Base-by-base conservation (phyloP, 441 rosid species). In the Raphanus hybrid region DNA sequence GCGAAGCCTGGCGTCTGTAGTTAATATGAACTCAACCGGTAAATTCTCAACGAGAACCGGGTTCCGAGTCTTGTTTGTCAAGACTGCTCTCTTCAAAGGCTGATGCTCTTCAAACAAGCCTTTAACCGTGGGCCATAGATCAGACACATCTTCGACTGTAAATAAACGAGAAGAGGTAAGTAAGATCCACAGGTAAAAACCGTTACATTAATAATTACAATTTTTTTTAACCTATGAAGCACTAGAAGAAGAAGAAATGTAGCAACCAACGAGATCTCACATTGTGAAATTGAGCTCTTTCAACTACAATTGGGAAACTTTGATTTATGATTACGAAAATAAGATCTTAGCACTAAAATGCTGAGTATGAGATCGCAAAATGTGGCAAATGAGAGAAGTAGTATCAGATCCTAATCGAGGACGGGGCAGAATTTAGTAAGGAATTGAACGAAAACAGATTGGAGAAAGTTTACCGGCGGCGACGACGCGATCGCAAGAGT, bases 121-220 rank as follows among this genome's bases (percentile, higher is more conserved):
- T 85, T 91, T 88, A 67, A 94, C 81, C 29, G 85, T 86, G 45
- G 97, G 98, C 98, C 99, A 96, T 81, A 96, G 85, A 85, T 94
- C 95, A 78, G 88, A 86, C 73, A 96, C 98, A 88, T 96, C 99
- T 83, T 96, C 99, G 66, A 96, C 98, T 93, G 92, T 16, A 70
- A 83, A 0, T 75, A 1, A 52, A 70, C 2, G 68, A 62, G 61
- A 77, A 60, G 37, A 64, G 60, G 29, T n/a, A 41, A 63, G 71
- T 64, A 29, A 70, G 50, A 64, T 70, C 73, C 57, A 67, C n/a
- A 11, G 67, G 0, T 18, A 18, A 18, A 18, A 18, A 18, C 18
- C 18, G 18, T 18, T 18, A 18, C 18, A 18, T 18, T 18, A 18
- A 18, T 18, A 18, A 18, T 18, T 18, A 18, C 0, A 62, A 48